Evolutionary conservation across 768 basidiomycete genomes (phyloP), one percentile per base, ranked within the genome.

Genomic region (Amanita polypyramis): DNA sequence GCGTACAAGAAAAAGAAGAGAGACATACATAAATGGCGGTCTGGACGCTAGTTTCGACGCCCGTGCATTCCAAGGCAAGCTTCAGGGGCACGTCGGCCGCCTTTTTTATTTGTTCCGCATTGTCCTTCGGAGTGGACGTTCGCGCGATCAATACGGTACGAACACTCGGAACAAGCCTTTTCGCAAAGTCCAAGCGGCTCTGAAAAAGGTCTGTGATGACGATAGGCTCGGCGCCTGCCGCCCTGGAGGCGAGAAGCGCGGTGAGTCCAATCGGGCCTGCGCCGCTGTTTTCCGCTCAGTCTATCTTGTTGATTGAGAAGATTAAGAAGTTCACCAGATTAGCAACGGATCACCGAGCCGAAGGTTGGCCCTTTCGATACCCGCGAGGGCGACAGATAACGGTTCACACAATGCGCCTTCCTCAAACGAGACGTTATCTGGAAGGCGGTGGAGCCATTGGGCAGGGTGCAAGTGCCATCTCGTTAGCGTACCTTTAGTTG

Each of bases 371-470:
- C 82, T 76, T 45, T 82, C 80, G 25, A 84, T 75, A 20, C 80
- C 81, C 1, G 81, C 81, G 5, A 84, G 63, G 5, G 80, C 81
- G 17, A 84, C 81, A 2, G 80, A 74, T 23, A 84, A 61, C 10
- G 81, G 81, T 51, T 83, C 81, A 54, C 81, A 82, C 25, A 83
- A 66, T 0, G 82, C 69, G 10, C 82, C 82, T 58, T 83, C 82
- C 51, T 82, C 81, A 46, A 77, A 82, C 8, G 78, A 75, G 3
- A 82, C 70, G 20, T 70, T 64, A 32, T 76, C 75, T 0, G 81
- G 82, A 34, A 84, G 68, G 52, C 72, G 74, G 57, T 83, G 82
- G 14, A 82, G 69, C 81, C 75, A 83, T 52, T 78, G 74, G 3
- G 78, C 79, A 7, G 80, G 80, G 52, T 82, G 80, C 25, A 82